Evolutionary conservation across 1,139 yeast species (phyloP).

Genomic region (Blastobotrys elegans): DNA sequence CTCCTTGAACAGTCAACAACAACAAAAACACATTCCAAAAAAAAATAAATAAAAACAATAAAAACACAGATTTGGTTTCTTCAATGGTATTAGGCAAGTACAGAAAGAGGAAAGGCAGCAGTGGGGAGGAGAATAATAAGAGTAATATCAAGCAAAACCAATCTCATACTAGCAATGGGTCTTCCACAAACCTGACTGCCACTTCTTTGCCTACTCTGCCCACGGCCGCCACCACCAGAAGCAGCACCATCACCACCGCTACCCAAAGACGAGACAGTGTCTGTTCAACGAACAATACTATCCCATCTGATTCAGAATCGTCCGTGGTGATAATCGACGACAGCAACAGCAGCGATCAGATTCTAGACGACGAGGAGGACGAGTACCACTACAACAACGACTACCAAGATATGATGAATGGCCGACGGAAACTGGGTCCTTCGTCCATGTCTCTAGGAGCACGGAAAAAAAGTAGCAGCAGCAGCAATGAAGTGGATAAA

Average conservation of each 20-base stretch:
- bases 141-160: not conserved
- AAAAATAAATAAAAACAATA: no score
- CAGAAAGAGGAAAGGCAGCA: not conserved
- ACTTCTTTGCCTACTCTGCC: no score
- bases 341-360: not conserved
- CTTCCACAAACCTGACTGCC: not conserved
- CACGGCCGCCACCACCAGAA: no score
- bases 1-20: no score
- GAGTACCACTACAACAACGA: not conserved
- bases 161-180: not conserved
- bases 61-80: no score
- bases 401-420: not conserved
- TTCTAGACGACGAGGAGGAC: not conserved
- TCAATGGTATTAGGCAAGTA: slow-evolving; percentile 7
- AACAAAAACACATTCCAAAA: no score
- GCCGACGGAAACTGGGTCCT: not conserved
- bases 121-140: not conserved
- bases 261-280: no score
- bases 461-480: no score
- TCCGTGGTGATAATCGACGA: slow-evolving; percentile 1
- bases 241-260: no score
- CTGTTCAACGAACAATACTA: no score
- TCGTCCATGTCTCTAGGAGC: not conserved
- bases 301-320: no score
- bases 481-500: not conserved